Evolutionary conservation across 805 yeast genomes (phyloP), one percentile per base, ranked within the genome.

Genomic region (Pichia eremophila): DNA sequence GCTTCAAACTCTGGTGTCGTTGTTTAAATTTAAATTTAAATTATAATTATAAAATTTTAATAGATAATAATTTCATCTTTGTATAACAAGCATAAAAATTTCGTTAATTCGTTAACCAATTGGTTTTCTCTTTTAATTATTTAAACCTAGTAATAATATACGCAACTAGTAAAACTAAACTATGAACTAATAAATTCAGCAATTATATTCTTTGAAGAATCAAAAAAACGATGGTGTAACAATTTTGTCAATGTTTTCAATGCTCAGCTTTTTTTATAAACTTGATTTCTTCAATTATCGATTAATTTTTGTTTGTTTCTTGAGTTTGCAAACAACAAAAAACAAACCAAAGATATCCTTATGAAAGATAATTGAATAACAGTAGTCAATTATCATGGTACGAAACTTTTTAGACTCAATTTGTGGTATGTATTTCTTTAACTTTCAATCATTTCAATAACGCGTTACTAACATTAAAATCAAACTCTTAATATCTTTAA

Each of bases 1-100:
- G 98, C 99, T 71, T 89, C 97, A 65, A 88, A 88, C 91, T 93
- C 99, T 67, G 99, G 99, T 88, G 99, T 93, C 74, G 99, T 93
- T 75, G 99, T 90, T 74, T 93, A 90, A 81, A 67, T 56, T 39
- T 46, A 47, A 38, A 44, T 48, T 44, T 56, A 45, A 48, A 28
- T 41, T 50, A 47, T 55, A 27, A 22, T 22, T 22, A 22, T 22
- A 22, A 22, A 22, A 22, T 22, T 22, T 22, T 39, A 25, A 25
- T 55, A 54, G 46, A 46, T 51, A 27, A 35, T 12, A 15, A 47
- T 38, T 52, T 45, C 43, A 45, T 48, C 41, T 39, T 48, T 48
- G 51, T 48, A 48, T 48, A 48, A 45, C 51, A 45, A 42, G 18
- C 40, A 39, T 38, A 48, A 41, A 25, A 34, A 34, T 34, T 22